Percentiles rank a stretch among this genome's conserved stretches.
These are phyloP conservation scores for Parachaetomium inaequale DNA, from an alignment of 495 filamentous ascomycete species.

Conservation along the genomic window DNA sequence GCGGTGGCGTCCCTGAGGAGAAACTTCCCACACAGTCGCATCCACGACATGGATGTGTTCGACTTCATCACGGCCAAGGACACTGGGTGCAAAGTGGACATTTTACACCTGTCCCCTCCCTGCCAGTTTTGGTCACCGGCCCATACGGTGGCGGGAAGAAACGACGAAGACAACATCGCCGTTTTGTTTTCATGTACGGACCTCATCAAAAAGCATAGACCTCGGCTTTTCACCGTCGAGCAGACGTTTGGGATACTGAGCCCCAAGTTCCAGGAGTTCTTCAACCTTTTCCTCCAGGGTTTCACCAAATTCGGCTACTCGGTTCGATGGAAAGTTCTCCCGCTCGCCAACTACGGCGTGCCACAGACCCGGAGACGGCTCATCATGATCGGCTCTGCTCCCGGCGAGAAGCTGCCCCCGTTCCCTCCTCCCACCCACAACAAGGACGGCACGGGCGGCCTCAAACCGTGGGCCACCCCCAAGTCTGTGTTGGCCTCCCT, in stretches of 20 bases:
- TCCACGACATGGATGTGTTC: constrained; percentile 46
- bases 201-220: constrained; percentile 57
- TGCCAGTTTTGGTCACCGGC: constrained; percentile 81
- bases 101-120: constrained; percentile 78
- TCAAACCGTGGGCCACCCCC: constrained; percentile 34
- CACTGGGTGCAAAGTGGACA: constrained; percentile 52
- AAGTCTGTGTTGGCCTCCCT: constrained; percentile 36
- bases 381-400: constrained; percentile 74
- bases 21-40: constrained; percentile 54
- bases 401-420: constrained; percentile 67
- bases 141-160: constrained; percentile 59
- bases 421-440: constrained; percentile 69
- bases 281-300: constrained; percentile 59
- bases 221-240: constrained; percentile 77
- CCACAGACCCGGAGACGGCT: constrained; percentile 51
- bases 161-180: constrained; percentile 72
- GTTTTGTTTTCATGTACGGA: constrained; percentile 61
- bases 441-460: constrained; percentile 39
- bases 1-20: constrained; percentile 55
- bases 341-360: constrained; percentile 45
- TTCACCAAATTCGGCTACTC: constrained; percentile 68
- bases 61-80: constrained; percentile 42
- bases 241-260: constrained; percentile 69
- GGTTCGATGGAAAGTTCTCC: constrained; percentile 52
- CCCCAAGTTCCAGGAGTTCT: constrained; percentile 47